Conservation (phyloP, 2,329 filamentous ascomycete genomes). For the Didymella exigua region DNA sequence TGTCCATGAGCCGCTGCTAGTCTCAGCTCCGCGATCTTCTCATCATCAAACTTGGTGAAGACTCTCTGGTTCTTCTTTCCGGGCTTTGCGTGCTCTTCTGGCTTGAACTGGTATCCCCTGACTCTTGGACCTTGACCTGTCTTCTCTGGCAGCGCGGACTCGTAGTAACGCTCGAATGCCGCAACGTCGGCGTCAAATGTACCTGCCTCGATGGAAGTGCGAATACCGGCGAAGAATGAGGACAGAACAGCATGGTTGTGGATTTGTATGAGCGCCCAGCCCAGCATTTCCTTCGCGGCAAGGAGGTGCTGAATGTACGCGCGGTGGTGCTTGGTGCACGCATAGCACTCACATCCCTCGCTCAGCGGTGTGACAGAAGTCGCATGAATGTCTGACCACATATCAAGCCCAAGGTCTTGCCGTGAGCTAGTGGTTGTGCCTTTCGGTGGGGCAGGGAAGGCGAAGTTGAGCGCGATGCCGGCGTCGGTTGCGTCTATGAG, state of each 20-base stretch:
- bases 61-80: conserved; percentile 43
- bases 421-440: conserved; percentile 18
- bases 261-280: conserved; percentile 88
- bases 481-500: conserved; percentile 76
- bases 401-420: conserved; percentile 70
- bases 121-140: conserved; percentile 74
- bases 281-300: conserved; percentile 92
- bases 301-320: conserved; percentile 90
- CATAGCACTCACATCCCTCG: conserved; percentile 74
- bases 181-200: conserved; percentile 61
- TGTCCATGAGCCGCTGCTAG: conserved; percentile 32
- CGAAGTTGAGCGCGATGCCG: conserved; percentile 82
- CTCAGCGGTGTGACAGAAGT: conserved; percentile 67
- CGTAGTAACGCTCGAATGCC: conserved; percentile 71
- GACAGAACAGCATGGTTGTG: conserved; percentile 82
- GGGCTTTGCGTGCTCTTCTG: conserved; percentile 35
- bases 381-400: conserved; percentile 70
- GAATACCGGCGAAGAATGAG: conserved; percentile 74
- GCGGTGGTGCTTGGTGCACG: conserved; percentile 81
- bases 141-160: conserved; percentile 71
- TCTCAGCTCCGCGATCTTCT: conserved; percentile 32
- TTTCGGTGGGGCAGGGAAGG: conserved; percentile 62
- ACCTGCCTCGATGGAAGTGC: conserved; percentile 64
- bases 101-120: conserved; percentile 44
- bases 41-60: conserved; percentile 36